These are phyloP conservation scores for Aspergillus ochraceus DNA, from an alignment of 2,329 filamentous ascomycete species.

Conservation along the genomic window DNA sequence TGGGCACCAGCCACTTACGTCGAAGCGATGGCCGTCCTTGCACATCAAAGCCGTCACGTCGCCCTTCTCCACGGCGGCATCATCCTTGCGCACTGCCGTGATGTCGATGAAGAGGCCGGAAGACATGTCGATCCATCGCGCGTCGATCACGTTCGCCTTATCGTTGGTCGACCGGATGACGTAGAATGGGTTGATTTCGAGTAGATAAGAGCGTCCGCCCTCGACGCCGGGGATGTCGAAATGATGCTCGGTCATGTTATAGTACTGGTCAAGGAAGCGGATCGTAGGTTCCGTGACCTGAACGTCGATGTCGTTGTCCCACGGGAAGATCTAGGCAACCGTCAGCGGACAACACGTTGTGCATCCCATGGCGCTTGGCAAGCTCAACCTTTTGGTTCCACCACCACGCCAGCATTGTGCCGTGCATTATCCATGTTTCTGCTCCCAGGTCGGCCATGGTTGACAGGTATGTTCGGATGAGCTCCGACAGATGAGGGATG, in stretches of 20 bases:
- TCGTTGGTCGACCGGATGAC: conserved; percentile 48
- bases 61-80: conserved; percentile 39
- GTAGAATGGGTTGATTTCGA: conserved; percentile 62
- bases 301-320: conserved; percentile 63
- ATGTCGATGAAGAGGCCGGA: conserved; percentile 64
- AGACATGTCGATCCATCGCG: conserved; percentile 60
- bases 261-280: conserved; percentile 57
- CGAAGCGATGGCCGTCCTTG: conserved; percentile 59
- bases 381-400: conserved; percentile 56
- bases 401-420: conserved; percentile 62
- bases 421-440: conserved; percentile 66
- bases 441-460: conserved; percentile 58
- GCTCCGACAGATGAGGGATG: conserved; percentile 48
- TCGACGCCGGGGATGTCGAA: conserved; percentile 41
- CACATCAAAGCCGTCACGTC: conserved; percentile 50
- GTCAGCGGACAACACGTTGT: not conserved
- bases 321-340: conserved; percentile 52
- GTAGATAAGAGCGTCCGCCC: conserved; percentile 49
- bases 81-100: conserved; percentile 54
- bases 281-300: conserved; percentile 58
- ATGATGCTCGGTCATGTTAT: conserved; percentile 62
- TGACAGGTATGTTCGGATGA: conserved; percentile 57
- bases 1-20: conserved; percentile 27
- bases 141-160: conserved; percentile 58
- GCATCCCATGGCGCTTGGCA: not conserved